A percentile compares a stretch with the other conserved stretches of the same genome.
These are phyloP conservation scores for Diaporthe sp. DNA, from an alignment of 2,329 filamentous ascomycete genomes.

Conservation along the genomic window DNA sequence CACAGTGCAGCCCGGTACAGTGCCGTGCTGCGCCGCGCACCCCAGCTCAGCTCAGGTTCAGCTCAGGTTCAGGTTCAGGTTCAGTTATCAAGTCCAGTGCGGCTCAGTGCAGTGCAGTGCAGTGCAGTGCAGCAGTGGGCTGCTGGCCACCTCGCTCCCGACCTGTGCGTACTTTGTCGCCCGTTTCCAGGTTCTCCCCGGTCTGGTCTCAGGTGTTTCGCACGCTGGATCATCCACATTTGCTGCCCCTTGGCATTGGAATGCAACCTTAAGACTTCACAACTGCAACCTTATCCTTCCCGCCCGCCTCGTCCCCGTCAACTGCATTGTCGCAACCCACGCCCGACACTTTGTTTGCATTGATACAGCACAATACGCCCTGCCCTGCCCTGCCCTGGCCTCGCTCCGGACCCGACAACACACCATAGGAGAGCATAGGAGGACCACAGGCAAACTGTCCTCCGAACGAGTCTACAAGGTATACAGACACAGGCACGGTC, in stretches of 20 bases:
- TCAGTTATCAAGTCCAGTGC: neutral
- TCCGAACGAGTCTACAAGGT: neutral
- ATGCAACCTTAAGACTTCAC: constrained; percentile 40
- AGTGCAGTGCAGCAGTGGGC: neutral
- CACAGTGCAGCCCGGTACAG: constrained; percentile 10
- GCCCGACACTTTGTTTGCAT: constrained; percentile 33
- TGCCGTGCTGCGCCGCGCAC: neutral
- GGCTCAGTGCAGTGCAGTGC: neutral
- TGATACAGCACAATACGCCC: constrained; percentile 24
- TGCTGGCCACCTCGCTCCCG: neutral
- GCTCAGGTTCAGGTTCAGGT: neutral
- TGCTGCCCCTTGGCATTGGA: constrained; percentile 38
- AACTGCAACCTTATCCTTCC: constrained; percentile 42
- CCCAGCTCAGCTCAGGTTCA: constrained; percentile 6
- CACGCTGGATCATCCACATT: constrained; percentile 35
- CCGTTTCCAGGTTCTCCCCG: constrained; percentile 36
- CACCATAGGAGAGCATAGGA: neutral
- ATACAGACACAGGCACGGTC: neutral
- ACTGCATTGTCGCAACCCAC: constrained; percentile 33
- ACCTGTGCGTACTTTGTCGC: constrained; percentile 24
- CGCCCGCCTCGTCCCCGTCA: constrained; percentile 30
- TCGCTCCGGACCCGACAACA: neutral
- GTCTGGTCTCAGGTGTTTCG: constrained; percentile 40
- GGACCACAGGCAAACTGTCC: constrained; percentile 9
- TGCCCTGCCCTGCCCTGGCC: constrained; percentile 6